Conservation (phyloP, 208 protist genomes). For the Trypanosoma avium region DNA sequence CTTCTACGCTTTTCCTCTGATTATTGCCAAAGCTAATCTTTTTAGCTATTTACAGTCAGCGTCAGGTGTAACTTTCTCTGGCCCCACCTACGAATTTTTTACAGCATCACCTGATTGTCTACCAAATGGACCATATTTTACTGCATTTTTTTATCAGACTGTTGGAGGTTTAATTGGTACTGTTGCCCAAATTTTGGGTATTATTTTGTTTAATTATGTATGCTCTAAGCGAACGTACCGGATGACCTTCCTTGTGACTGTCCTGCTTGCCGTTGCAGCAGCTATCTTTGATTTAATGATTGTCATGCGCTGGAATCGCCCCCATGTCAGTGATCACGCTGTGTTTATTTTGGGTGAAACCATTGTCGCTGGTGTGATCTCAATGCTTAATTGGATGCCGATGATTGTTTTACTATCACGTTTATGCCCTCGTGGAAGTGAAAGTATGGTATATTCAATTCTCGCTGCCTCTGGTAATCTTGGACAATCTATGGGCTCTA, state of each 20-base stretch:
- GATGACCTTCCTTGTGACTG: conserved; percentile 40
- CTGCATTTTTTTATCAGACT: conserved; percentile 65
- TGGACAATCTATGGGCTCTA: conserved; percentile 41
- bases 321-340: conserved; percentile 21
- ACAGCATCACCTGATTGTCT: conserved; percentile 38
- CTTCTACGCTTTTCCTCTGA: conserved; percentile 67
- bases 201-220: conserved; percentile 50
- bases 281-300: conserved; percentile 64
- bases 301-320: conserved; percentile 55
- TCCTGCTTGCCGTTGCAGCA: conserved; percentile 33
- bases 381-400: conserved; percentile 60
- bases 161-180: conserved; percentile 43
- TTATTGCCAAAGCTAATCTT: conserved; percentile 70
- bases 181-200: conserved; percentile 37
- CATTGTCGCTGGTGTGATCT: conserved; percentile 45
- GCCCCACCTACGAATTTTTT: conserved; percentile 49
- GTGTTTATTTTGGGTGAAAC: conserved; percentile 53
- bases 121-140: conserved; percentile 54
- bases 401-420: conserved; percentile 50
- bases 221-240: conserved; percentile 57
- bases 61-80: conserved; percentile 20
- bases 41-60: conserved; percentile 56
- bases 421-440: conserved; percentile 58
- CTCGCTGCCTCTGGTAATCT: conserved; percentile 52
- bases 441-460: conserved; percentile 55